Percentiles rank a stretch among this genome's conserved stretches.
phyloP scores from a whole-genome alignment of 2,329 filamentous ascomycete genomes.

The Domatiomyces globalis region DNA sequence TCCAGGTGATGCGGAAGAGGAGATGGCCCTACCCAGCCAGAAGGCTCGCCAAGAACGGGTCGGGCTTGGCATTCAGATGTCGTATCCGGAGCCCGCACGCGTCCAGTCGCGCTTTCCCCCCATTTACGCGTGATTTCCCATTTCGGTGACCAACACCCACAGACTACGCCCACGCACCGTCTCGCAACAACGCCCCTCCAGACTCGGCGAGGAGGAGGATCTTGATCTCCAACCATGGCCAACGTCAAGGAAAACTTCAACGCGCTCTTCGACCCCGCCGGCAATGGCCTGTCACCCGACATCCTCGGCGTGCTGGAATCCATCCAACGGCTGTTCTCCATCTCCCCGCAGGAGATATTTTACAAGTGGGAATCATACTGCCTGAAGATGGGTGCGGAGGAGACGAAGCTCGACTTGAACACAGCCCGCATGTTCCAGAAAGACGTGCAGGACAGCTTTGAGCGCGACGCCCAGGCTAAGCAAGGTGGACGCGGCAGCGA shows the following conservation, averaged over 20 bases:
- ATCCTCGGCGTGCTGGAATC: constrained; percentile 69
- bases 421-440: constrained; percentile 69
- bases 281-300: constrained; percentile 54
- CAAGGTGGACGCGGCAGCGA: constrained; percentile 45
- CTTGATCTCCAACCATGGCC: constrained; percentile 24
- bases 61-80: background rate
- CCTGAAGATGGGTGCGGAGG: constrained; percentile 79
- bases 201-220: too few species aligned
- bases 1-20: background rate
- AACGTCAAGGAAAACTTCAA: constrained; percentile 40
- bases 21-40: too few species aligned
- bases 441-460: constrained; percentile 68
- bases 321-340: constrained; percentile 68
- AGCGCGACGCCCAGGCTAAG: constrained; percentile 58
- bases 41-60: background rate
- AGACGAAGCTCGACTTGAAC: constrained; percentile 55
- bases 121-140: background rate
- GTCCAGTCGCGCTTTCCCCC: background rate
- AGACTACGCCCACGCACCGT: too few species aligned
- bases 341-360: constrained; percentile 74
- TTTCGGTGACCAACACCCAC: background rate
- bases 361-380: constrained; percentile 99
- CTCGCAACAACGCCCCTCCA: too few species aligned
- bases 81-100: background rate
- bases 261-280: constrained; percentile 44